Conservation (phyloP, 2,329 filamentous ascomycete species). For the Sclerotinia borealis region DNA sequence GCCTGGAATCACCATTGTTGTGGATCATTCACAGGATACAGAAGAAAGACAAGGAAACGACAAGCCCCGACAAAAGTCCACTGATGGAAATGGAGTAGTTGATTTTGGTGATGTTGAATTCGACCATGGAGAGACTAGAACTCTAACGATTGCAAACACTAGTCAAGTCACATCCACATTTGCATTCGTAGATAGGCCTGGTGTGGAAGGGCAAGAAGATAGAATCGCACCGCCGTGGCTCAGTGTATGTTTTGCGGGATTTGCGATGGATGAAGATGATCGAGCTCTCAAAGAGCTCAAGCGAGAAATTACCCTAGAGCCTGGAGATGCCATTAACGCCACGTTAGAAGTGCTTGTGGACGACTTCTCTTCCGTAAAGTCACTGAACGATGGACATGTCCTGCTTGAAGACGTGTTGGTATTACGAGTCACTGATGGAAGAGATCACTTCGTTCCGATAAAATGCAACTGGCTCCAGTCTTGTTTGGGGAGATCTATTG, state of each 20-base stretch:
- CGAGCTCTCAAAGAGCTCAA: conserved; percentile 17
- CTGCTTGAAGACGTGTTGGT: conserved; percentile 82
- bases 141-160: conserved; percentile 86
- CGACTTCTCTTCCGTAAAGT: conserved; percentile 55
- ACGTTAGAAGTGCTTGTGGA: conserved; percentile 63
- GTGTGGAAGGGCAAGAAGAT: conserved; percentile 45
- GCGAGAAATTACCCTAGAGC: conserved; percentile 59
- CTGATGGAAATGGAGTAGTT: conserved; percentile 47
- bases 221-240: conserved; percentile 60
- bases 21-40: conserved; percentile 52
- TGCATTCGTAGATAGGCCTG: conserved; percentile 70
- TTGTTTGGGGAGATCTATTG: conserved; percentile 78
- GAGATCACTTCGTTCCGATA: conserved; percentile 87
- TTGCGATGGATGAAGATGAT: conserved; percentile 36
- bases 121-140: conserved; percentile 56
- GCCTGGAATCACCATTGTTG: conserved; percentile 74
- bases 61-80: conserved; percentile 23
- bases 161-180: conserved; percentile 75
- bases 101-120: conserved; percentile 75
- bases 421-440: conserved; percentile 72
- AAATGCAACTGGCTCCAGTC: conserved; percentile 74
- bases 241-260: conserved; percentile 55
- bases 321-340: conserved; percentile 74
- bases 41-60: conserved; percentile 23
- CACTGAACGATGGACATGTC: conserved; percentile 62